Evolutionary conservation across 495 filamentous ascomycete genomes (phyloP), one percentile per base, ranked within the genome.

Genomic region (Parmelia sp.): DNA sequence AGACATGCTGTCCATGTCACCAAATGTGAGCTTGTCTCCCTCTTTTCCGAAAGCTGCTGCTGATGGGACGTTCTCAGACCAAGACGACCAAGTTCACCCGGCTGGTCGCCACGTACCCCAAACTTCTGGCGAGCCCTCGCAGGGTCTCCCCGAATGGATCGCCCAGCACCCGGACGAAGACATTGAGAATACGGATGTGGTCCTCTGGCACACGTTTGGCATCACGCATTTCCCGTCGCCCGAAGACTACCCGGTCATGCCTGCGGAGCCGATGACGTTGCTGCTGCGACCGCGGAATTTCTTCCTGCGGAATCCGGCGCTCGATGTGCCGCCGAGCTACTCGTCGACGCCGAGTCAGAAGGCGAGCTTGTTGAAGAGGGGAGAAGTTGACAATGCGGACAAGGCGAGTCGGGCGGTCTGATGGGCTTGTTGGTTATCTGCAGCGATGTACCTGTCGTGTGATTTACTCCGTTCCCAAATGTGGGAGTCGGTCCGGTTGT

Each of bases 201-300:
- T 97, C 4, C 82, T 97, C 27, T 97, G 93, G 93, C 93, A 97
- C 75, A 97, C 93, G 0, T 97, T 96, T 70, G 93, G 93, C 36
- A 78, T 96, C 8, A 92, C 88, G 11, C 93, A 97, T 74, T 96
- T 96, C 81, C 92, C 93, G 0, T 76, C 90, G 1, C 92, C 92
- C 0, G 93, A 97, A 71, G 93, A 97, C 73, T 97, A 89, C 76
- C 93, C 93, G 37, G 81, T 97, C 69, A 97, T 97, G 93, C 93
- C 92, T 3, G 90, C 88, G 0, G 91, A 96, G 78, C 89, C 90
- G 0, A 92, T 96, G 84, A 91, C 86, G 10, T 72, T 96, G 69
- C 78, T 96, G 31, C 78, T 97, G 53, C 78, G 92, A 53, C 93
- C 93, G 6, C 80, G 92, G 25, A 85, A 96, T 77, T 97, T 96